These are phyloP conservation scores for Ophiostoma piceae DNA, from an alignment of 2,329 filamentous ascomycete species.

Conservation along the genomic window DNA sequence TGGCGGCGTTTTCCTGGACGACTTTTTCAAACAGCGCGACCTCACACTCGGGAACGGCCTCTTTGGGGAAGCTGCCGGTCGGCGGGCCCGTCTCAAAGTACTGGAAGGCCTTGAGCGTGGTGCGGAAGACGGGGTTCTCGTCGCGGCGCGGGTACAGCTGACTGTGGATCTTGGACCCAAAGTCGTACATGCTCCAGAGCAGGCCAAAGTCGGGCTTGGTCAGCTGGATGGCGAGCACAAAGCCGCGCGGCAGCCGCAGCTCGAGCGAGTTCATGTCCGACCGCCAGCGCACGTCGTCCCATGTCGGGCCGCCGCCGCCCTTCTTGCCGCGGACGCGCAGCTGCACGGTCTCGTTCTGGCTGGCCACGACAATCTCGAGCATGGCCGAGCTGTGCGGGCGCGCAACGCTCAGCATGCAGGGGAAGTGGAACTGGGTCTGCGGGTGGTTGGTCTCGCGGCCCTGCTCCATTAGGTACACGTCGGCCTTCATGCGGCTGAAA, in stretches of 20 bases:
- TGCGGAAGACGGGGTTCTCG: conserved; percentile 65
- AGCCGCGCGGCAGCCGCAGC: conserved; percentile 68
- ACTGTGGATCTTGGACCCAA: conserved; percentile 68
- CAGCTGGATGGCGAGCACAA: conserved; percentile 65
- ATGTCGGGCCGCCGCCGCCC: conserved; percentile 59
- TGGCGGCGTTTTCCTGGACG: conserved; percentile 63
- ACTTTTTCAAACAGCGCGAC: conserved; percentile 70
- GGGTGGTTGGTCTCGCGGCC: conserved; percentile 51
- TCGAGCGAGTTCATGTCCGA: conserved; percentile 60
- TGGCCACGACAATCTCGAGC: conserved; percentile 68
- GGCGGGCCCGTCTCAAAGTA: conserved; percentile 72
- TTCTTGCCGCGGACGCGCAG: conserved; percentile 66
- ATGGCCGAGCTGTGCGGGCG: conserved; percentile 64
- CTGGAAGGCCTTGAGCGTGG: conserved; percentile 67
- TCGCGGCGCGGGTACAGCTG: conserved; percentile 64
- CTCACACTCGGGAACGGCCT: conserved; percentile 65
- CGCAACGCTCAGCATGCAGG: conserved; percentile 70
- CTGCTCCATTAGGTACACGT: conserved; percentile 68
- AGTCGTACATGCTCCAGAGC: conserved; percentile 79
- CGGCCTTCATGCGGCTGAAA: conserved; percentile 71
- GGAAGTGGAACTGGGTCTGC: conserved; percentile 52
- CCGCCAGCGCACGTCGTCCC: conserved; percentile 79
- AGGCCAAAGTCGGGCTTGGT: conserved; percentile 71
- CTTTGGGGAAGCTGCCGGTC: conserved; percentile 67
- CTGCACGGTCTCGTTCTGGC: conserved; percentile 72